Base-by-base conservation (phyloP, 495 filamentous ascomycete genomes). In the Podospora fimiseda region DNA sequence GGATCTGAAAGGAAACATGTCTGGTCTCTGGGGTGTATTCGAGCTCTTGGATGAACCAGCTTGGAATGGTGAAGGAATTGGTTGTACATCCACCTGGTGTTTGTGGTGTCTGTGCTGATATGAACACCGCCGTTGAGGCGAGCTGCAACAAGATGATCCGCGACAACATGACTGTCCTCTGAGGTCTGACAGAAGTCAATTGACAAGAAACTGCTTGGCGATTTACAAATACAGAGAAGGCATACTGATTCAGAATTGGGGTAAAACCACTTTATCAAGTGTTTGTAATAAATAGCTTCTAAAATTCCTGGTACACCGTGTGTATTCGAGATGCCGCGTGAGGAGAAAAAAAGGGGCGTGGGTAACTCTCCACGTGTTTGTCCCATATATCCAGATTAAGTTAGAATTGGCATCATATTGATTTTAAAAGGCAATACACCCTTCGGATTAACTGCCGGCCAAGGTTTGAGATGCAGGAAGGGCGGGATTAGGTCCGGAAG, bases 1-100 rank as follows among this genome's bases (percentile, higher is more conserved):
- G n/a, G 30, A 67, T 50, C 20, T 56, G 48, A 16, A 71, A 62
- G 5, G 56, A 33, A 9, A 51, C 33, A 7, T 19, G 55, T 15
- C 53, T 59, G 19, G 41, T 19, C 15, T 14, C 20, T 15, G 42
- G 38, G 8, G 48, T 41, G 24, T 47, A 49, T 48, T 55, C 23
- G 27, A 61, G 23, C 18, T 57, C 52, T 0, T 58, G 53, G 19
- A 60, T 22, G 16, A 60, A 52, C 60, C 62, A 63, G 38, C 60
- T 63, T 0, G 62, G 60, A 14, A 63, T 43, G 15, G 47, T 36
- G 47, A 65, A 65, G 4, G 62, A 60, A 11, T 46, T 58, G 4
- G 55, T 52, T 2, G 55, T 60, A 51, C 62, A 65, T 13, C 47
- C 56, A 9, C 39, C 39, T n/a, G 20, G 14, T n/a, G 41, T 9